Conservation (phyloP, 768 basidiomycete species). For the Neoboletus magnificus region DNA sequence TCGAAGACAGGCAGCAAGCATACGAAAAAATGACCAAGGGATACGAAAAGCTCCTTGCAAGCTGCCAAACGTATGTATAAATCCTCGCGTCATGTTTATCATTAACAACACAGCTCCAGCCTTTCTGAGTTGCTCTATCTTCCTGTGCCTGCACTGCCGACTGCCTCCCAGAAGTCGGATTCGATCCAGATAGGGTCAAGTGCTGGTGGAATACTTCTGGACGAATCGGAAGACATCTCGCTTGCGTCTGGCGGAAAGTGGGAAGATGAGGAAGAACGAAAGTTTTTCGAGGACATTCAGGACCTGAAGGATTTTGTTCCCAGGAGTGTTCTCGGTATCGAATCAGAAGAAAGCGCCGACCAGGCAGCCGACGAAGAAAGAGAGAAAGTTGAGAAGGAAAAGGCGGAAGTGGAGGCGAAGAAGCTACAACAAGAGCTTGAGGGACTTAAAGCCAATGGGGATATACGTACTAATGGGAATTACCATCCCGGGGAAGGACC, state of each 20-base stretch:
- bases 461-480: constrained; percentile 19
- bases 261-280: constrained; percentile 96
- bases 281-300: constrained; percentile 90
- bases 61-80: constrained; percentile 74
- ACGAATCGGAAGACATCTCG: constrained; percentile 55
- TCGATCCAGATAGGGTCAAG: constrained; percentile 74
- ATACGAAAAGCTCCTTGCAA: constrained; percentile 87
- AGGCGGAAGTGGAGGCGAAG: constrained; percentile 60
- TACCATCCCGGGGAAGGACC: constrained; percentile 1
- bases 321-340: constrained; percentile 76
- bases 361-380: constrained; percentile 42
- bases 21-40: constrained; percentile 98
- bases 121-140: constrained; percentile 89
- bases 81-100: neutral
- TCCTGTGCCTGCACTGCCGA: constrained; percentile 79
- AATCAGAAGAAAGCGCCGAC: constrained; percentile 37
- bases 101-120: constrained; percentile 37
- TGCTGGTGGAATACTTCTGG: constrained; percentile 40
- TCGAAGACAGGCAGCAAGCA: constrained; percentile 97
- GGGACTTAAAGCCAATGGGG: constrained; percentile 46
- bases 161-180: constrained; percentile 73
- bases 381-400: constrained; percentile 52
- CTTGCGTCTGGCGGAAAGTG: constrained; percentile 74
- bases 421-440: constrained; percentile 79
- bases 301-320: constrained; percentile 94